These are phyloP conservation scores for Quercus lobata DNA, from an alignment of 331 rosid species.

Conservation along the genomic window DNA sequence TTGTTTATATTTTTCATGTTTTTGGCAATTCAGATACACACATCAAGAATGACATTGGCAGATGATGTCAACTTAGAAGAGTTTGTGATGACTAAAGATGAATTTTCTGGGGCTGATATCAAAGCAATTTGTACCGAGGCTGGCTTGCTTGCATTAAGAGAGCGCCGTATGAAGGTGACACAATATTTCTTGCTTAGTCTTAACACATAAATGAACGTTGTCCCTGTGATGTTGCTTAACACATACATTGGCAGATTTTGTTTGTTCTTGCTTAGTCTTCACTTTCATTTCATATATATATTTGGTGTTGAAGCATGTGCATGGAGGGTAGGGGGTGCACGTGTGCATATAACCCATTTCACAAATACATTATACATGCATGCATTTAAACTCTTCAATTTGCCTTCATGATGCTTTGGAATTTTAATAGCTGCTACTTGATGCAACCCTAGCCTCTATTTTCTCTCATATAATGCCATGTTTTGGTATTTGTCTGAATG, in stretches of 20 bases:
- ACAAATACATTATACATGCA: neutral
- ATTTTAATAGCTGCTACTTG: neutral
- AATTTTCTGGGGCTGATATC: slow-evolving; percentile 62
- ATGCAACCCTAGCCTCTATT: neutral
- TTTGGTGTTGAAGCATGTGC: neutral
- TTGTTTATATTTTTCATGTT: neutral
- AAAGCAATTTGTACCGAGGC: slow-evolving; percentile 67
- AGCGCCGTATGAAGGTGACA: slow-evolving; percentile 61
- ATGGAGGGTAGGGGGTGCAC: neutral
- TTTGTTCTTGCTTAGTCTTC: neutral
- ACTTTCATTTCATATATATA: neutral
- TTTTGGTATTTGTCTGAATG: too few relatives aligned
- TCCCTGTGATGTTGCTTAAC: too few relatives aligned
- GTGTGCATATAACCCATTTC: neutral
- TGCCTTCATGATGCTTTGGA: neutral
- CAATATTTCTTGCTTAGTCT: neutral
- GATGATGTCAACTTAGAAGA: slow-evolving; percentile 65
- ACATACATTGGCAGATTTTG: too few relatives aligned
- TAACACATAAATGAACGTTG: too few relatives aligned
- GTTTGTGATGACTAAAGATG: slow-evolving; percentile 62
- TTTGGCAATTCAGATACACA: slow-evolving; percentile 39
- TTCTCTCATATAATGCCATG: too few relatives aligned
- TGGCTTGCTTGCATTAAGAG: slow-evolving; percentile 56
- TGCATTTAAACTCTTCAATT: neutral
- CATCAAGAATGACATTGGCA: slow-evolving; percentile 56